These are phyloP conservation scores for Lactarius pseudohatsudake DNA, from an alignment of 768 basidiomycete genomes.

Conservation along the genomic window DNA sequence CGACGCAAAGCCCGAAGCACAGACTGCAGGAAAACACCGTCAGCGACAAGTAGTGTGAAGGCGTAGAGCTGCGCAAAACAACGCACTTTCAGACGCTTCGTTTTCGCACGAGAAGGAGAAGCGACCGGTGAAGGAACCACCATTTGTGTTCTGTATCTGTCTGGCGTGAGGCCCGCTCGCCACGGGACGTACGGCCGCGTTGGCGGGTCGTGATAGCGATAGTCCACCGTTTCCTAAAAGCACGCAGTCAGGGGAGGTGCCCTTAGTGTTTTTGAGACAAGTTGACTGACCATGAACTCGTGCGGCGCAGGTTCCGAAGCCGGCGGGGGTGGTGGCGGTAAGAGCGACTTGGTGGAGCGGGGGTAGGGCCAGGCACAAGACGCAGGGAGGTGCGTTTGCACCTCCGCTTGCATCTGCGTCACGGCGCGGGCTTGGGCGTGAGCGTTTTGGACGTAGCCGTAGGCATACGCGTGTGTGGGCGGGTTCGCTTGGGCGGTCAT, in stretches of 20 bases:
- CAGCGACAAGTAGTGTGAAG: background rate
- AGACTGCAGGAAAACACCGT: background rate
- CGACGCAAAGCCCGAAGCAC: slow-evolving; percentile 15
- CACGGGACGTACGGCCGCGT: slow-evolving; percentile 11
- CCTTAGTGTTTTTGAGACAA: background rate
- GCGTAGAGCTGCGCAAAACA: background rate
- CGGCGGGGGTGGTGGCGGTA: background rate
- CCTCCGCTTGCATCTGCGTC: background rate
- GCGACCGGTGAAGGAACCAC: background rate
- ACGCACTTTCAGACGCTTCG: slow-evolving; percentile 12
- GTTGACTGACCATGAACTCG: slow-evolving; percentile 16
- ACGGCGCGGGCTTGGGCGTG: background rate
- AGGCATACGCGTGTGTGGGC: slow-evolving; percentile 1
- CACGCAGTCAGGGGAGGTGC: background rate
- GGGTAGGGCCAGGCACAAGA: background rate
- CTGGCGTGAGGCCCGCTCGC: background rate
- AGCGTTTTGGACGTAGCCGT: slow-evolving; percentile 20
- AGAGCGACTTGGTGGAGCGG: background rate
- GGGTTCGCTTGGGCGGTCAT: slow-evolving; percentile 21
- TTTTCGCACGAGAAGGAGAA: slow-evolving; percentile 8
- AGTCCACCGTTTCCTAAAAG: slow-evolving; percentile 19
- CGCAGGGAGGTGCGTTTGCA: background rate
- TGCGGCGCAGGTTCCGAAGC: background rate
- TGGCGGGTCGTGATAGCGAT: slow-evolving; percentile 16
- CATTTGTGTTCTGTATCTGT: background rate